Evolutionary conservation across 768 basidiomycete species (phyloP), one percentile per base, ranked within the genome.

Genomic region (Xerocomellus intermedius): DNA sequence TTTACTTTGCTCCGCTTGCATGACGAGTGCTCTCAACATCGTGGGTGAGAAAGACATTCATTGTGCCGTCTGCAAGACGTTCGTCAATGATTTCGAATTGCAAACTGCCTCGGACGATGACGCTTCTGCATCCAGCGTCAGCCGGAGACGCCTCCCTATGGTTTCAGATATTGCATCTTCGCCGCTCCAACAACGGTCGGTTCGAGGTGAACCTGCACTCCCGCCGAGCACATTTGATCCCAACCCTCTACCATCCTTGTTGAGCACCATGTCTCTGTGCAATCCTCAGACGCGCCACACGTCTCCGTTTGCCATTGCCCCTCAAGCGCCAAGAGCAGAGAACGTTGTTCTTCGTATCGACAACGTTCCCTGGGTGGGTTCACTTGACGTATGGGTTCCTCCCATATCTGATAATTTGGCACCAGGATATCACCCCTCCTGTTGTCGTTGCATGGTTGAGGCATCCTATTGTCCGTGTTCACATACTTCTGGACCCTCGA

Each of bases 21-120:
- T 94, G 52, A 94, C 91, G 1, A 91, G 89, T 48, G 88, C 89
- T 8, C 76, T 94, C 48, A 94, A 94, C 61, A 93, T 93, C 48
- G 91, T 92, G 17, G 91, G 91, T 8, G 91, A 94, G 70, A 93
- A 92, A 66, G 87, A 89, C 54, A 89, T 93, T 82, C 82, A 85
- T 55, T 94, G 91, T 58, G 86, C 88, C 17, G 86, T 90, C 30
- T 94, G 91, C 72, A 85, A 85, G 62, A 70, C 69, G 38, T 79
- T 82, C 33, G 89, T 93, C 21, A 77, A 75, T 30, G 84, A 89
- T 65, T 93, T 93, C 68, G 79, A 81, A 42, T 71, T 90, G 19
- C 69, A 73, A 57, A 64, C 64, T 38, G 42, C 53, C 13, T 46
- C 57, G 42, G 66, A 72, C 32, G 69, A 73, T 9, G 68, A 67